A percentile compares a stretch with the other conserved stretches of the same genome.
phyloP scores from a whole-genome alignment of 768 basidiomycete species.

The Serendipita vermifera region DNA sequence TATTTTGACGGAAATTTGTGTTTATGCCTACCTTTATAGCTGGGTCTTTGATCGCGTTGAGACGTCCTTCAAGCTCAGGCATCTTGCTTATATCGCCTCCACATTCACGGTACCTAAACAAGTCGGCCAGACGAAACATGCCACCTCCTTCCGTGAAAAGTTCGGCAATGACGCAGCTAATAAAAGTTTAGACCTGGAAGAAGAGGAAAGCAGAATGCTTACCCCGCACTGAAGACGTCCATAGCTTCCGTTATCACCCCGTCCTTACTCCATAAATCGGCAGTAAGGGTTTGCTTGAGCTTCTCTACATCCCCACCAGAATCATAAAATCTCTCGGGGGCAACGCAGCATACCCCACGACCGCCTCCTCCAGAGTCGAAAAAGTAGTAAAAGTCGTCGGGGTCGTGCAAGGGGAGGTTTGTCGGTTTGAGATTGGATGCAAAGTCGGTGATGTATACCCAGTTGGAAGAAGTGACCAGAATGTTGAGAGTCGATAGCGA shows the following conservation, averaged over 20 bases:
- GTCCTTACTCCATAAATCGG: slow-evolving; percentile 48
- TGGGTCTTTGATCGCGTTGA: slow-evolving; percentile 66
- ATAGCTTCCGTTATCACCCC: slow-evolving; percentile 84
- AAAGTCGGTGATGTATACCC: slow-evolving; percentile 92
- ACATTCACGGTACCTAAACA: slow-evolving; percentile 72
- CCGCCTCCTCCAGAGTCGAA: slow-evolving; percentile 75
- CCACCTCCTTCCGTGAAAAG: slow-evolving; percentile 90
- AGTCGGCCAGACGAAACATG: slow-evolving; percentile 83
- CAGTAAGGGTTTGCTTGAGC: slow-evolving; percentile 37
- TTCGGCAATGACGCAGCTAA: slow-evolving; percentile 76
- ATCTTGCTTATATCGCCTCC: slow-evolving; percentile 55
- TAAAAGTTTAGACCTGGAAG: background rate
- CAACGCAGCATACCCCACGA: slow-evolving; percentile 86
- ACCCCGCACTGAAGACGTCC: slow-evolving; percentile 89
- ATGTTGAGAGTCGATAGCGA: slow-evolving; percentile 98
- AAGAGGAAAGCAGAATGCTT: background rate
- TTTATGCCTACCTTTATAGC: slow-evolving; percentile 56
- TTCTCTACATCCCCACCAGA: slow-evolving; percentile 56
- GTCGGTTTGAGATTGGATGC: slow-evolving; percentile 86
- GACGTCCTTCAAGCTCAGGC: slow-evolving; percentile 42
- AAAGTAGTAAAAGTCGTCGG: slow-evolving; percentile 94
- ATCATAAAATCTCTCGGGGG: slow-evolving; percentile 89
- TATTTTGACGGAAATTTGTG: background rate
- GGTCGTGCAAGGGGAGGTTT: slow-evolving; percentile 88
- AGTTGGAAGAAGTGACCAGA: slow-evolving; percentile 91